These are phyloP conservation scores for Notholithocarpus densiflorus DNA, from an alignment of 306 rosid species.

Conservation along the genomic window DNA sequence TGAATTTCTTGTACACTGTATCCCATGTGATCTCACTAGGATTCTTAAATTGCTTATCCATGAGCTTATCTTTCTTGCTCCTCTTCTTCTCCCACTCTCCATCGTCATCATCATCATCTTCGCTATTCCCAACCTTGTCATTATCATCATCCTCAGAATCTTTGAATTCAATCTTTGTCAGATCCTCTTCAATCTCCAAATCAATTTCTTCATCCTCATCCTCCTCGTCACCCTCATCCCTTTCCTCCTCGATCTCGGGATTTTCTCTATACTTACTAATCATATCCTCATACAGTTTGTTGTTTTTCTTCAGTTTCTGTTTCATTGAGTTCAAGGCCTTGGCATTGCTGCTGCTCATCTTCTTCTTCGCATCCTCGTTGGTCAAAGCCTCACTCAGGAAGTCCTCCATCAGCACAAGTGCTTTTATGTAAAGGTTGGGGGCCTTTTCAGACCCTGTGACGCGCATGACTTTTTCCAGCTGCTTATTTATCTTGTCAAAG, in stretches of 20 bases:
- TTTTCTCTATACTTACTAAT: slow-evolving; percentile 70
- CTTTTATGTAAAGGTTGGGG: slow-evolving; percentile 73
- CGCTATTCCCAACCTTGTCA: slow-evolving; percentile 27
- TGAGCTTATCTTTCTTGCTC: slow-evolving; percentile 73
- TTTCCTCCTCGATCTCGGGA: slow-evolving; percentile 81
- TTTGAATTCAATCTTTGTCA: slow-evolving; percentile 32
- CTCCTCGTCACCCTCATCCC: slow-evolving; percentile 41
- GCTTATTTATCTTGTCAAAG: slow-evolving; percentile 87
- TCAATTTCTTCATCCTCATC: slow-evolving; percentile 60
- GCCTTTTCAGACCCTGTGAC: slow-evolving; percentile 71
- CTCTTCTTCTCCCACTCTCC: slow-evolving; percentile 62
- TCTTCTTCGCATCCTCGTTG: slow-evolving; percentile 91
- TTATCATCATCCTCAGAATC: slow-evolving; percentile 50
- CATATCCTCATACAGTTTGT: slow-evolving; percentile 79
- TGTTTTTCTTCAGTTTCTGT: slow-evolving; percentile 94
- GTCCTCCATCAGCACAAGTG: slow-evolving; percentile 88
- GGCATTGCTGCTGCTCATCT: slow-evolving; percentile 97
- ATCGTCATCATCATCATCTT: slow-evolving; percentile 20
- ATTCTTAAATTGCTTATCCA: slow-evolving; percentile 79
- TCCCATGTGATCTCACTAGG: slow-evolving; percentile 98
- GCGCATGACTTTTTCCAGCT: slow-evolving; percentile 95
- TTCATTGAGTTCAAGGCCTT: slow-evolving; percentile 97
- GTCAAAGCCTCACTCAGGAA: slow-evolving; percentile 81
- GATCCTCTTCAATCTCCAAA: slow-evolving; percentile 56
- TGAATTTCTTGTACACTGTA: slow-evolving; percentile 80